phyloP scores from a whole-genome alignment of 1,139 yeast species.

The Debaryomyces fabryi region DNA sequence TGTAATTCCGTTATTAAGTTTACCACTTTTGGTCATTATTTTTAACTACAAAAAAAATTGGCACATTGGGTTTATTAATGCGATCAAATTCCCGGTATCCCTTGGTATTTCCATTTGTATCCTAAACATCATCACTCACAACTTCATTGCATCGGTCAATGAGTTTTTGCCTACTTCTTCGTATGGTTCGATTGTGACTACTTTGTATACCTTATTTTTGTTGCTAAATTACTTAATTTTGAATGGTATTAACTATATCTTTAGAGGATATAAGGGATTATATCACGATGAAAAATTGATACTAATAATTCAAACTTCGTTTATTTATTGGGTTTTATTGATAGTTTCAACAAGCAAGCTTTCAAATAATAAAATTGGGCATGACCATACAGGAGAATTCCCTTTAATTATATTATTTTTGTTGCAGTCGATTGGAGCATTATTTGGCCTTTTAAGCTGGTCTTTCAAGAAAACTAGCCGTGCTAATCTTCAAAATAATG shows the following conservation, averaged over 20 bases:
- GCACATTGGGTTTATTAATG: slow-evolving; percentile 41
- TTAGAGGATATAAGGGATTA: slow-evolving; percentile 51
- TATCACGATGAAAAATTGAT: slow-evolving; percentile 76
- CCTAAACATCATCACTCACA: slow-evolving; percentile 37
- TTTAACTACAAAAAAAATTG: slow-evolving; percentile 53
- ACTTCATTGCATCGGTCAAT: slow-evolving; percentile 41
- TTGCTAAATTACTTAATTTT: slow-evolving; percentile 59
- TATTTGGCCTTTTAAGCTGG: slow-evolving; percentile 60
- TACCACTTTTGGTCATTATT: slow-evolving; percentile 50
- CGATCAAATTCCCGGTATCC: slow-evolving; percentile 60
- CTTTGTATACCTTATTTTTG: slow-evolving; percentile 52
- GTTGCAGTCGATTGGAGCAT: slow-evolving; percentile 52
- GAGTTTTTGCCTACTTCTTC: slow-evolving; percentile 64
- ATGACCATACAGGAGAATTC: slow-evolving; percentile 65
- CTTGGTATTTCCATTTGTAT: slow-evolving; percentile 43
- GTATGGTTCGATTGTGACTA: slow-evolving; percentile 33
- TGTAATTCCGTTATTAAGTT: slow-evolving; percentile 55
- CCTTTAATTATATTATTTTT: slow-evolving; percentile 52
- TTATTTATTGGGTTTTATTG: slow-evolving; percentile 58
- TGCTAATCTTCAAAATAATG: slow-evolving; percentile 13
- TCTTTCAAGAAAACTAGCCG: slow-evolving; percentile 26
- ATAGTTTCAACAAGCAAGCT: slow-evolving; percentile 50
- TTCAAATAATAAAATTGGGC: slow-evolving; percentile 39
- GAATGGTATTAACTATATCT: slow-evolving; percentile 43
- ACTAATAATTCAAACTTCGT: slow-evolving; percentile 58